Evolutionary conservation across 202 grass and related monocot species (phyloP).

Genomic region (Panicum virgatum): DNA sequence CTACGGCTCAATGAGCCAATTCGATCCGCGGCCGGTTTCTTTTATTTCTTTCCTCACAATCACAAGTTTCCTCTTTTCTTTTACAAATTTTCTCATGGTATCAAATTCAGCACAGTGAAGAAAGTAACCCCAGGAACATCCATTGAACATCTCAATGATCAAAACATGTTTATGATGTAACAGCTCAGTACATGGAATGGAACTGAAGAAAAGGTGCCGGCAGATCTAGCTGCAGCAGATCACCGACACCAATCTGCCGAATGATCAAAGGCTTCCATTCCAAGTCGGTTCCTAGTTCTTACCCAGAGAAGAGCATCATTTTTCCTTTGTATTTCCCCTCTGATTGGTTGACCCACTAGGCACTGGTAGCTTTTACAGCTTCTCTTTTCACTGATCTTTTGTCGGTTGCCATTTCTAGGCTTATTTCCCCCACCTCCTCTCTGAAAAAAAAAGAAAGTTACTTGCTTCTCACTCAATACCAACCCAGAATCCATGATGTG

Average conservation of each 20-base stretch:
- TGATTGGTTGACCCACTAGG: too few relatives aligned
- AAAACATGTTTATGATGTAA: not conserved
- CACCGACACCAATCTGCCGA: conserved; percentile 44
- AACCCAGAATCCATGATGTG: not conserved
- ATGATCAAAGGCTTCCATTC: conserved; percentile 17
- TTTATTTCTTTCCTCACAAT: too few relatives aligned
- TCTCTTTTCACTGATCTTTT: not conserved
- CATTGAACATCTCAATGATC: not conserved
- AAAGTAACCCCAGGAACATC: not conserved
- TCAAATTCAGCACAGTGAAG: not conserved
- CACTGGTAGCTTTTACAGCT: conserved; percentile 29
- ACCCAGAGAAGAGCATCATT: too few relatives aligned
- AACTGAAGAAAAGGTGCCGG: not conserved
- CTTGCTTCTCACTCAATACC: conserved; percentile 24
- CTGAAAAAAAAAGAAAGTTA: not conserved
- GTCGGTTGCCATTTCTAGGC: conserved; percentile 14
- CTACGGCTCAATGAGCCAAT: too few relatives aligned
- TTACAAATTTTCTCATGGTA: not conserved
- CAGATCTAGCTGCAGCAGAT: conserved; percentile 7
- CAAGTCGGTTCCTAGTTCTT: too few relatives aligned
- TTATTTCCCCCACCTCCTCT: not conserved
- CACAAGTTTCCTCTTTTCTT: too few relatives aligned
- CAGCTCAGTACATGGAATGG: not conserved
- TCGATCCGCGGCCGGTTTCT: not conserved
- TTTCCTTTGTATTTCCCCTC: too few relatives aligned